Percentiles rank a stretch among this genome's conserved stretches.
phyloP scores from a whole-genome alignment of 169 alveolate genomes.

The Plasmodium adleri region DNA sequence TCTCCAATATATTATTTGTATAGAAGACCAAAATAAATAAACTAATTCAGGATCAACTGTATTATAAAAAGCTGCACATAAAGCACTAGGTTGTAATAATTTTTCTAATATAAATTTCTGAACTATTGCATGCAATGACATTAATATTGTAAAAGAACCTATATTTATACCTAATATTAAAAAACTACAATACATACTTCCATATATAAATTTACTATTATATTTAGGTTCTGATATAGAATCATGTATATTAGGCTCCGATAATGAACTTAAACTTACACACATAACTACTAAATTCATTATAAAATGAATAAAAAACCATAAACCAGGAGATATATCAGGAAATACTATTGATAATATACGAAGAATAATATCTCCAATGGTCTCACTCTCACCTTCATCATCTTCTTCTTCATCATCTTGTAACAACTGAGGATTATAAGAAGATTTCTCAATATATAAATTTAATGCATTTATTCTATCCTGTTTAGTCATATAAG shows the following conservation, averaged over 20 bases:
- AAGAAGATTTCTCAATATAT: constrained; percentile 65
- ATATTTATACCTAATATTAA: constrained; percentile 48
- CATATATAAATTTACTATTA: constrained; percentile 56
- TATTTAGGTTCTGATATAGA: constrained; percentile 47
- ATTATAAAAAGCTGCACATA: constrained; percentile 81
- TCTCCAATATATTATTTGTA: constrained; percentile 82
- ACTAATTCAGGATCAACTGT: constrained; percentile 84
- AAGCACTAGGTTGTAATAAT: constrained; percentile 78
- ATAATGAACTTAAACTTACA: constrained; percentile 61
- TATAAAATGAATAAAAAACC: constrained; percentile 63
- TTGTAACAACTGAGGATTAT: constrained; percentile 63
- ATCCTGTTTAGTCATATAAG: constrained; percentile 68
- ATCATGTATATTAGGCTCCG: constrained; percentile 52
- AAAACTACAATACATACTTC: constrained; percentile 63
- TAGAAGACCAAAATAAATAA: constrained; percentile 83
- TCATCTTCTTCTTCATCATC: constrained; percentile 77
- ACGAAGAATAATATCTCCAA: constrained; percentile 46
- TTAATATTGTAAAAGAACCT: constrained; percentile 34
- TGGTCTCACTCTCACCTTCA: constrained; percentile 59
- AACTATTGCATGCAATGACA: constrained; percentile 64
- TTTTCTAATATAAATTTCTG: constrained; percentile 75
- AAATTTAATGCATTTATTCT: constrained; percentile 67
- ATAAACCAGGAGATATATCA: constrained; percentile 63
- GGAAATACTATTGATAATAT: constrained; percentile 62
- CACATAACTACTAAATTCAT: constrained; percentile 53